A percentile compares a stretch with the other conserved stretches of the same genome.
phyloP scores from a whole-genome alignment of 2,329 filamentous ascomycete species.

The Microthyrium microscopicum region DNA sequence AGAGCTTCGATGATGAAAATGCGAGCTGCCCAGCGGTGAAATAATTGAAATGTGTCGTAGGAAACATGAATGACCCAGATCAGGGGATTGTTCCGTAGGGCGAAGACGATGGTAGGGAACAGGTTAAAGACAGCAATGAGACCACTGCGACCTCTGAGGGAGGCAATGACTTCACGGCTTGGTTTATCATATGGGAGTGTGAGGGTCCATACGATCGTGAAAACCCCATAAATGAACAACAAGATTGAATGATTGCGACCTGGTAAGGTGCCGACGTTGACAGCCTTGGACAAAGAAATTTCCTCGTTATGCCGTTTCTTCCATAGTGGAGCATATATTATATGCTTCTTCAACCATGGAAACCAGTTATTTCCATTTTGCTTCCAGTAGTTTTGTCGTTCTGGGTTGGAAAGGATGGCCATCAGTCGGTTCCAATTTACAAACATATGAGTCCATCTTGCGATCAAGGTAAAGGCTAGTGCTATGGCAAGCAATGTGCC shows the following conservation, averaged over 20 bases:
- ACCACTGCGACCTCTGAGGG: conserved; percentile 73
- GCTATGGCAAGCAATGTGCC: conserved; percentile 17
- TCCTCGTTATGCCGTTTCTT: conserved; percentile 62
- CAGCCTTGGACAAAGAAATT: conserved; percentile 48
- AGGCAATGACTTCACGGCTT: conserved; percentile 48
- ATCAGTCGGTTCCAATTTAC: conserved; percentile 29
- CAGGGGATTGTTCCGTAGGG: conserved; percentile 82
- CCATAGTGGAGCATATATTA: conserved; percentile 55
- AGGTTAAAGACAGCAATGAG: conserved; percentile 77
- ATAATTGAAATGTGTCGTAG: conserved; percentile 90
- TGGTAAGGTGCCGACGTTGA: conserved; percentile 62
- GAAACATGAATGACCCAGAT: conserved; percentile 69
- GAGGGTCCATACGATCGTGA: conserved; percentile 64
- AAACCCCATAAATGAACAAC: conserved; percentile 48
- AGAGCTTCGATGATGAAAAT: conserved; percentile 54
- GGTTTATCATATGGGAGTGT: conserved; percentile 41
- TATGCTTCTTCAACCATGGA: conserved; percentile 46
- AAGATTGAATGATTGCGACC: conserved; percentile 62
- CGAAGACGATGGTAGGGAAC: conserved; percentile 77
- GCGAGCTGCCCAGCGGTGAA: conserved; percentile 71
- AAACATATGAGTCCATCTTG: conserved; percentile 25
- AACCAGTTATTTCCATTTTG: conserved; percentile 27
- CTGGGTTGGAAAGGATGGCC: conserved; percentile 24
- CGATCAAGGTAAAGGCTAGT: conserved; percentile 20
- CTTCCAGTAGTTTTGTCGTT: conserved; percentile 27